Percentiles rank a stretch among this genome's conserved stretches.
Conservation (phyloP, 176 grass and related monocot species). For the Eragrostis nindensis region DNA sequence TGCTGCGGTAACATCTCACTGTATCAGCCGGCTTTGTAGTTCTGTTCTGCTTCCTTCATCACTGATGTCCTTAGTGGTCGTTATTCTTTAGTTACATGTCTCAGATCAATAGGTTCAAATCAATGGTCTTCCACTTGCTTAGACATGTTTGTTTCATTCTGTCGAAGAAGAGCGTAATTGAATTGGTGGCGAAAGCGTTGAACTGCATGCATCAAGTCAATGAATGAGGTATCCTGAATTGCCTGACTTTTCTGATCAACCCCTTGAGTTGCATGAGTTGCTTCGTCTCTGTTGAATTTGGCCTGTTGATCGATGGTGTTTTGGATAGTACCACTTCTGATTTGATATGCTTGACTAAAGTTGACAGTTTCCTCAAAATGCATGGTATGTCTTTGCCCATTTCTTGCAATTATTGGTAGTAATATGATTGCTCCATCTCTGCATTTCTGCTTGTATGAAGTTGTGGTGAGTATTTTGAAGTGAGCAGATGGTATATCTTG, state of each 20-base stretch:
- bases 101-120: too few relatives aligned
- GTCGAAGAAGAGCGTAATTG: constrained; percentile 15
- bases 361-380: neutral
- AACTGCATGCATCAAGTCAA: neutral
- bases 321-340: neutral
- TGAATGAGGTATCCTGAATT: neutral
- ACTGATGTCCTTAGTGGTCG: too few relatives aligned
- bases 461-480: neutral
- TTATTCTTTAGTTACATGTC: too few relatives aligned
- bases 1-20: too few relatives aligned
- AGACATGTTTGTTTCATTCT: neutral
- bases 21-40: too few relatives aligned
- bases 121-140: too few relatives aligned
- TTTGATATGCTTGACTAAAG: neutral
- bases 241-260: neutral
- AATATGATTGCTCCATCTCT: neutral
- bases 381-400: neutral
- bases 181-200: neutral
- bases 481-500: too few relatives aligned
- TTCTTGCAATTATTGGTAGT: neutral
- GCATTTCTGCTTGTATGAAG: too few relatives aligned
- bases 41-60: too few relatives aligned
- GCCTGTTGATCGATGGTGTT: neutral
- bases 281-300: neutral
- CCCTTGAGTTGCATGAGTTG: neutral